A percentile compares a stretch with the other conserved stretches of the same genome.
Evolutionary conservation across 805 yeast genomes (phyloP).

Genomic region (Maudiozyma saulgeensis): DNA sequence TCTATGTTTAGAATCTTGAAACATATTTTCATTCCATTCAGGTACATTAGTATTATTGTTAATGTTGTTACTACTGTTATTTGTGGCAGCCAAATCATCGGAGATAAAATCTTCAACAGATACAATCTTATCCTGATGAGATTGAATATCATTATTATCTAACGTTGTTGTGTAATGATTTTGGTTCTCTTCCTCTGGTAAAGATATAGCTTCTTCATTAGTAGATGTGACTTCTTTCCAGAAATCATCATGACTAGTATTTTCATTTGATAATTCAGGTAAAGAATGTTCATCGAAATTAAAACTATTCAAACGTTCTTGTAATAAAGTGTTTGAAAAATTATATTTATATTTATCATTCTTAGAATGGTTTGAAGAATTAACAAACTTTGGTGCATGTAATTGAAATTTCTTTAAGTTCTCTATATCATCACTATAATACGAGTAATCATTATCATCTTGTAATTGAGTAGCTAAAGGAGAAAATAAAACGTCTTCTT

Average conservation of each 20-base stretch:
- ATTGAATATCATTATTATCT: background rate
- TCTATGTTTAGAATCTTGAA: conserved; percentile 9
- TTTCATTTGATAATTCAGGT: conserved; percentile 2
- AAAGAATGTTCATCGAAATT: background rate
- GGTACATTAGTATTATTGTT: background rate
- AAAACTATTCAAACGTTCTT: background rate
- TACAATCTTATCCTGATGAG: conserved; percentile 1
- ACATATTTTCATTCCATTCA: conserved; percentile 4
- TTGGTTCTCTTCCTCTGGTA: conserved; percentile 2
- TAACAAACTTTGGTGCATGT: background rate
- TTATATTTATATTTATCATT: background rate
- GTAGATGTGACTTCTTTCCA: conserved; percentile 27
- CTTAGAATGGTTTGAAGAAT: background rate
- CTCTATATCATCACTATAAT: conserved; percentile 1
- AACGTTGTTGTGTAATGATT: conserved; percentile 2
- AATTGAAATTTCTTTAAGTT: conserved; percentile 1
- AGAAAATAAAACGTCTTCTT: conserved; percentile 20
- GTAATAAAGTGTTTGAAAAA: too few relatives aligned
- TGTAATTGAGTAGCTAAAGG: conserved; percentile 11
- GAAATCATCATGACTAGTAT: conserved; percentile 18
- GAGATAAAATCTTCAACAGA: conserved; percentile 16
- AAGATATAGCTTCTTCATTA: conserved; percentile 17
- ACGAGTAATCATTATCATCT: conserved; percentile 13
- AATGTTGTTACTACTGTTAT: background rate
- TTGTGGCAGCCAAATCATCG: conserved; percentile 4